Evolutionary conservation across 2,329 filamentous ascomycete species (phyloP), one percentile per base, ranked within the genome.

Genomic region (Rachicladosporium sp.): DNA sequence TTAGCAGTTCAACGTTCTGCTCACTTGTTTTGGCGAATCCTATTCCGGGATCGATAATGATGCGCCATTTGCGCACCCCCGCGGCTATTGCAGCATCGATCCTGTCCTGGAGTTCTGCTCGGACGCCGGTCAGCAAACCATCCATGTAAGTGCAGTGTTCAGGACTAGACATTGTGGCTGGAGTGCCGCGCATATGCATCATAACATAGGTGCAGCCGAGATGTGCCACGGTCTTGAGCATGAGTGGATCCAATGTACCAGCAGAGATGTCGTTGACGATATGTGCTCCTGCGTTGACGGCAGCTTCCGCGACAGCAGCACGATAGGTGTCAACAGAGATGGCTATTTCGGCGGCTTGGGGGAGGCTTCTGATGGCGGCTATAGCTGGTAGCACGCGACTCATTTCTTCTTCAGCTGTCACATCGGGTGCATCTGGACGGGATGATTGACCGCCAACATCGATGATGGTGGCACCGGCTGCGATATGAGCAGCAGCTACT

Each of bases 381-480:
- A 98, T 78, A n/a, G 78, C 78, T 0, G 89, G 88, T 4, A 94
- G 61, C 6, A 96, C 74, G 8, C 91, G 82, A 7, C 71, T 59
- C 10, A 82, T 66, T 60, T 98, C 91, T 61, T 93, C 83, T 6
- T 77, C 69, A 4, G 74, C 69, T 9, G 76, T 69, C 38, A 93
- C 72, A 48, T 85, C 74, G 1, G 69, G 64, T 0, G 83, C 76
- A 12, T 77, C 74, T 0, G 91, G 91, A 1, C 88, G 80, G 10
- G 87, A 94, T 29, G 88, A 95, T 65, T 95, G 88, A 10, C 91
- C 91, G 40, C 91, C 91, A 31, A 98, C 70, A 57, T 98, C 91
- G 50, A 96, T 77, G 47, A 96, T 88, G 8, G 78, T 81, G 10
- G 84, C 85, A 29, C 88, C 87, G 6, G 69, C 66, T 30, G 64